A percentile compares a stretch with the other conserved stretches of the same genome.
Evolutionary conservation across 1,284 basidiomycete genomes (phyloP).

Genomic region (Moniliella sp.): DNA sequence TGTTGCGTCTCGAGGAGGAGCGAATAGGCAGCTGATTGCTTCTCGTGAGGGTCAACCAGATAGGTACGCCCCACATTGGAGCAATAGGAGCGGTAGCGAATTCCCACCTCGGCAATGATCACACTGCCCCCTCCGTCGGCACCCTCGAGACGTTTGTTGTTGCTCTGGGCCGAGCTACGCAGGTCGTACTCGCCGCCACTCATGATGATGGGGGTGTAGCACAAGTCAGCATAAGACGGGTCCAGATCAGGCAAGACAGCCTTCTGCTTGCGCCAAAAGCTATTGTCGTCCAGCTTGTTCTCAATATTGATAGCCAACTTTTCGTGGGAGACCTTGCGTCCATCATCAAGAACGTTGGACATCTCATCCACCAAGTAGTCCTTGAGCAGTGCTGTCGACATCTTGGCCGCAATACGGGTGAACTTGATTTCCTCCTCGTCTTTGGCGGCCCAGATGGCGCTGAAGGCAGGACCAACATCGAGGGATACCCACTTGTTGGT

Average conservation of each 20-base stretch:
- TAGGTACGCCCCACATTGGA: constrained; percentile 77
- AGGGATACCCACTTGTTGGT: background rate
- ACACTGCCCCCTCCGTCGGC: constrained; percentile 68
- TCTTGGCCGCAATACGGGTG: constrained; percentile 44
- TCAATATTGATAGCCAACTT: constrained; percentile 63
- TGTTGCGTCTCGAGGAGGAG: constrained; percentile 57
- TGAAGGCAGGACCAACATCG: constrained; percentile 57
- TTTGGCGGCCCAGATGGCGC: constrained; percentile 61
- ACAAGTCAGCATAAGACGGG: constrained; percentile 67
- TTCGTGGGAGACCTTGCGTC: constrained; percentile 71
- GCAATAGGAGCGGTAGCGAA: constrained; percentile 81
- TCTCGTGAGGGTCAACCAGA: constrained; percentile 70
- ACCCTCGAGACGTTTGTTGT: constrained; percentile 42
- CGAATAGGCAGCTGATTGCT: constrained; percentile 73
- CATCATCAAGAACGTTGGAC: constrained; percentile 70
- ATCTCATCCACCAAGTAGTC: constrained; percentile 71
- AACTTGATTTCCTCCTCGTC: constrained; percentile 53
- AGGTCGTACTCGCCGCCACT: constrained; percentile 78
- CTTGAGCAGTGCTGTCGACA: constrained; percentile 65
- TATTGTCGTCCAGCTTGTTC: constrained; percentile 59
- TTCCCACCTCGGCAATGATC: constrained; percentile 63
- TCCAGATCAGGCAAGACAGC: constrained; percentile 45
- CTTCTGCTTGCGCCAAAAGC: constrained; percentile 44
- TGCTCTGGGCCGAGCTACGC: constrained; percentile 62
- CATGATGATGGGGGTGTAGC: constrained; percentile 83